Evolutionary conservation across 352 stramenopile genomes (phyloP).

Genomic region (Phytopythium oedochilum): DNA sequence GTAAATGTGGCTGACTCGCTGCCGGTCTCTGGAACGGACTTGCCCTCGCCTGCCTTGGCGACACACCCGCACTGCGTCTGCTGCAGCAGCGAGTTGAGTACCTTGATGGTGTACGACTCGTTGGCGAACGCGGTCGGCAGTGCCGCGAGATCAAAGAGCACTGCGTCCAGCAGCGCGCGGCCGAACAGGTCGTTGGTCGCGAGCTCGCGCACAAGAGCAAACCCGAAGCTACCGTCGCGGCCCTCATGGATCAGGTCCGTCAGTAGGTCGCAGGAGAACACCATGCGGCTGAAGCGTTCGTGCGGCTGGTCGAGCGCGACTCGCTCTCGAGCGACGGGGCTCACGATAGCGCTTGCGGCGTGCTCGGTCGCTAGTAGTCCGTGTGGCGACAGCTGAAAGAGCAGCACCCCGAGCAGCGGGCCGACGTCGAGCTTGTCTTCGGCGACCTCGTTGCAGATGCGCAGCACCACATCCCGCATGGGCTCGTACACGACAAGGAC

Average conservation of each 20-base stretch:
- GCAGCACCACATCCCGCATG: constrained; percentile 51
- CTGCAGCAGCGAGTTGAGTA: constrained; percentile 76
- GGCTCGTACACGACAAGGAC: constrained; percentile 64
- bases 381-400: constrained; percentile 49
- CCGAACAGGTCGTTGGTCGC: constrained; percentile 25
- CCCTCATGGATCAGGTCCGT: constrained; percentile 76
- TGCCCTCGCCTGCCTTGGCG: constrained; percentile 36
- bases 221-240: constrained; percentile 50
- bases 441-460: constrained; percentile 48
- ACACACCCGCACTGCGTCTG: constrained; percentile 69
- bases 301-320: constrained; percentile 32
- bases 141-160: constrained; percentile 30
- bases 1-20: no score
- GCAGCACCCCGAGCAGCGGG: constrained; percentile 21
- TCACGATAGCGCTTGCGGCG: constrained; percentile 5
- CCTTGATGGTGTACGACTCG: constrained; percentile 69
- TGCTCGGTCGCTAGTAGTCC: neutral
- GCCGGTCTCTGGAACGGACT: neutral
- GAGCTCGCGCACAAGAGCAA: constrained; percentile 36
- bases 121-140: constrained; percentile 65
- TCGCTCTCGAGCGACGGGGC: constrained; percentile 12
- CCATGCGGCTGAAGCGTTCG: constrained; percentile 57
- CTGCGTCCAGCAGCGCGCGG: constrained; percentile 35
- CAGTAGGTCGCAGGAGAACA: constrained; percentile 76
- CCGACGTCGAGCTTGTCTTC: constrained; percentile 12